phyloP scores from a whole-genome alignment of 2,329 filamentous ascomycete species.

The Colletotrichum musae region DNA sequence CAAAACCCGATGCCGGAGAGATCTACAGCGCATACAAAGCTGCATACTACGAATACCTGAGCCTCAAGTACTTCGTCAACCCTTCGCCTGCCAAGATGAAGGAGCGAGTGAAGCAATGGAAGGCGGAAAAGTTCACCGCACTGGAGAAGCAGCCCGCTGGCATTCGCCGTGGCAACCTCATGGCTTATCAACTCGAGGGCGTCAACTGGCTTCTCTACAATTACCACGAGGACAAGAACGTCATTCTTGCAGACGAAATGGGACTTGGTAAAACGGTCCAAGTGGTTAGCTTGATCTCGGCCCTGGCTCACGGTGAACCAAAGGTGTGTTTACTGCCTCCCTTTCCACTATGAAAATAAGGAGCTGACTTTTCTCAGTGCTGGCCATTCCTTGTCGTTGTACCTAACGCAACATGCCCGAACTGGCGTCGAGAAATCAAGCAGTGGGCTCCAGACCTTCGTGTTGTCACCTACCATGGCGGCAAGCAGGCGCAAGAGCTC shows the following conservation, averaged over 20 bases:
- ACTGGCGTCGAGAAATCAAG: conserved; percentile 97
- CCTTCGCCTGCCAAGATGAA: conserved; percentile 73
- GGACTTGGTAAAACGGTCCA: conserved; percentile 98
- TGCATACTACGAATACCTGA: conserved; percentile 90
- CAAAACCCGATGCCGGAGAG: conserved; percentile 72
- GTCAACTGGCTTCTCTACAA: conserved; percentile 96
- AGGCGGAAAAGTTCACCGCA: conserved; percentile 76
- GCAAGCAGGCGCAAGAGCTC: conserved; percentile 79
- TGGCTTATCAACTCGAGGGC: conserved; percentile 94
- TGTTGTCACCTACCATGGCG: conserved; percentile 94
- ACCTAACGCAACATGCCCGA: conserved; percentile 95
- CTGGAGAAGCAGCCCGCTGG: conserved; percentile 80
- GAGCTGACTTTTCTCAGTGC: conserved; percentile 60
- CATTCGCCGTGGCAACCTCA: conserved; percentile 84
- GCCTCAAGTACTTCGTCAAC: conserved; percentile 78
- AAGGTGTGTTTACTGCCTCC: conserved; percentile 51
- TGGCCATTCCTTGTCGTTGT: conserved; percentile 96
- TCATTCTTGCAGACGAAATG: conserved; percentile 98
- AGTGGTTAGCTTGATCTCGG: conserved; percentile 85
- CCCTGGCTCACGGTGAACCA: conserved; percentile 76
- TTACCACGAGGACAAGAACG: conserved; percentile 85
- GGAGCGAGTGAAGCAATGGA: conserved; percentile 77
- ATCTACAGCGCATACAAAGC: conserved; percentile 84
- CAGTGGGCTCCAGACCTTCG: conserved; percentile 89
- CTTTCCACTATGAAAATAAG: conserved; percentile 16